Evolutionary conservation across 345 rosid genomes (phyloP), one percentile per base, ranked within the genome.

Genomic region (Salix exigua): DNA sequence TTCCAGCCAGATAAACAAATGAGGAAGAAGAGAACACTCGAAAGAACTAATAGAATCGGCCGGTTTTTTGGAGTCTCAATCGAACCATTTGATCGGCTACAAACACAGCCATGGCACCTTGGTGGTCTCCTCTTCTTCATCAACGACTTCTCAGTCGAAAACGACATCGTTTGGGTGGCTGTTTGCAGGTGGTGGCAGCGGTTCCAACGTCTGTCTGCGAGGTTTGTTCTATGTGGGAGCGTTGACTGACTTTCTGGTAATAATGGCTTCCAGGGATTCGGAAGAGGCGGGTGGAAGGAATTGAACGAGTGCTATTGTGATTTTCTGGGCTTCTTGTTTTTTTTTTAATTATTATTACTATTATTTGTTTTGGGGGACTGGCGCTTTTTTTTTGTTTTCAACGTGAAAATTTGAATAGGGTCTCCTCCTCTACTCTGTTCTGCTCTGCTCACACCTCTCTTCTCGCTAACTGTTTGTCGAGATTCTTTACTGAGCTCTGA

Each of bases 151-250:
- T 89, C 88, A 31, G 78, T 82, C 30, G 74, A 46, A 79, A 67
- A 83, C 73, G 93, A 86, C 96, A 91, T 94, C 72, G 78, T 78
- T 67, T 76, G 13, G 3, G 13, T n/a, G 26, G 68, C 3, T 21
- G 62, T n/a, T n/a, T 53, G 40, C 33, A 1, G 35, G 3, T 67
- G 58, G 55, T 17, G 28, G 50, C 40, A 19, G 42, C 2, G 10
- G 42, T 38, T 37, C 40, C 40, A 37, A 37, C 44, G 44, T 11
- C 9, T 40, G 44, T 40, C 44, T 40, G 12, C 0, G 44, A 40
- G 44, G 44, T 40, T 40, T 40, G 44, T 31, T 40, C 44, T 40
- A 12, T 40, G 44, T 40, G 44, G 44, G 44, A 10, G 44, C 7
- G 44, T 2, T 40, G 44, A 10, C 13, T 40, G 75, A 28, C 48